Evolutionary conservation across 768 basidiomycete genomes (phyloP), one percentile per base, ranked within the genome.

Genomic region (Russula ochroleuca): DNA sequence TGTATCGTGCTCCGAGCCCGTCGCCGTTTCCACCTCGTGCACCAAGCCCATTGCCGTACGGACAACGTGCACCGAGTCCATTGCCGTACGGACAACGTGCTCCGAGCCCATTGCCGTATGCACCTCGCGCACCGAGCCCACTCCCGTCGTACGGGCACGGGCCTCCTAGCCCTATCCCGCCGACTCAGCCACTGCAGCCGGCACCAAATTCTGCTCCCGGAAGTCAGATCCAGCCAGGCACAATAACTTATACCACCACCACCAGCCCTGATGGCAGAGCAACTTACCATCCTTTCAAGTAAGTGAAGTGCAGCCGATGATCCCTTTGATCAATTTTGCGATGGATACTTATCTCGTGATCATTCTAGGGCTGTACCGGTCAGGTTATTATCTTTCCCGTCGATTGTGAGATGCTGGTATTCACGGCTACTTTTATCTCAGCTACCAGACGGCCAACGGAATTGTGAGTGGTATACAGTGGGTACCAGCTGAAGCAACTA

Each of bases 281-380:
- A 35, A 71, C 80, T 59, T 92, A 92, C 71, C 86, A 90, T 70
- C 81, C 84, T 14, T 92, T 90, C 83, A 90, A 78, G 89, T 88
- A 28, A 51, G 65, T 59, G 23, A 38, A 40, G 23, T 23, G 33
- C 54, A 28, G 55, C 57, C 33, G n/a, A 25, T 45, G 49, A 62
- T 55, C 47, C 3, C 53, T 50, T 55, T 49, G 64, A 60, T 68
- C 61, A 17, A 35, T 35, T 35, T 53, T 43, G 63, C 49, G 51
- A 33, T 54, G 47, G 49, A 21, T 64, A 55, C 69, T 62, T 70
- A 54, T 54, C 62, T 68, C 65, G 63, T 56, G 48, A 2, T 67
- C 14, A 45, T 61, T 48, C 41, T 62, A 90, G 88, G 76, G 88
- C 88, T 60, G 85, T 89, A 45, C 74, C 85, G 62, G 88, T 88